A percentile compares a stretch with the other conserved stretches of the same genome.
These are phyloP conservation scores for Sordariomycetes sp. DNA, from an alignment of 2,329 filamentous ascomycete species.

Conservation along the genomic window DNA sequence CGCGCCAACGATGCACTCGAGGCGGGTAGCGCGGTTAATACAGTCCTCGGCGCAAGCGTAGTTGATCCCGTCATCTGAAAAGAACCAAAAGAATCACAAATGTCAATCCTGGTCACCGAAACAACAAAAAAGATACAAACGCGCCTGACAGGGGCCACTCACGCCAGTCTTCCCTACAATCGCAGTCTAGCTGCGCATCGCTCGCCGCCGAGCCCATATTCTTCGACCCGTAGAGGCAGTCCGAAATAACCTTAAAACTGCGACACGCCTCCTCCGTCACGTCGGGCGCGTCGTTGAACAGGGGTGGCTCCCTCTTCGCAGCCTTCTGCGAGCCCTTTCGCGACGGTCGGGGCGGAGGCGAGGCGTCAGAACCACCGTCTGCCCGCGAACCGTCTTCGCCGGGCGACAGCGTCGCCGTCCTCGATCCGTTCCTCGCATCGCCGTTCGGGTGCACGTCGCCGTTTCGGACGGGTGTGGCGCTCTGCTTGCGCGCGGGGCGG, in stretches of 20 bases:
- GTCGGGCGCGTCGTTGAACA: constrained; percentile 67
- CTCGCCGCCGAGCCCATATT: constrained; percentile 84
- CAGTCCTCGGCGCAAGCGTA: constrained; percentile 90
- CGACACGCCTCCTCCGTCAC: constrained; percentile 62
- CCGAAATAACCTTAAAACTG: constrained; percentile 67
- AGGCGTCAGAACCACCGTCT: constrained; percentile 24
- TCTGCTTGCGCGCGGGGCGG: background rate
- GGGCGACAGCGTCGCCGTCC: constrained; percentile 2
- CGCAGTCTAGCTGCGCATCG: constrained; percentile 72
- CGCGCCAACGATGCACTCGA: constrained; percentile 76
- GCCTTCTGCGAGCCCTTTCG: constrained; percentile 64
- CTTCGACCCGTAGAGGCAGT: constrained; percentile 86
- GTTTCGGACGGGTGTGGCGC: background rate
- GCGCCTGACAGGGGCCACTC: constrained; percentile 28
- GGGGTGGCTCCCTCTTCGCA: constrained; percentile 42
- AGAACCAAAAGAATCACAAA: too few relatives aligned
- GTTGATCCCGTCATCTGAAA: constrained; percentile 50
- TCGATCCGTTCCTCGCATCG: background rate
- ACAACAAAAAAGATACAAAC: background rate
- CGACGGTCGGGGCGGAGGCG: constrained; percentile 51
- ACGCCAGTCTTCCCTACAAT: constrained; percentile 93
- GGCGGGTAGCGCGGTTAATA: constrained; percentile 96
- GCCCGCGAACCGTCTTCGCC: background rate
- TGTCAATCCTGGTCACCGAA: background rate
- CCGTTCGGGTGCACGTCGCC: background rate